Base-by-base conservation (phyloP, 148 eudicot genomes). In the Talinum fruticosum region DNA sequence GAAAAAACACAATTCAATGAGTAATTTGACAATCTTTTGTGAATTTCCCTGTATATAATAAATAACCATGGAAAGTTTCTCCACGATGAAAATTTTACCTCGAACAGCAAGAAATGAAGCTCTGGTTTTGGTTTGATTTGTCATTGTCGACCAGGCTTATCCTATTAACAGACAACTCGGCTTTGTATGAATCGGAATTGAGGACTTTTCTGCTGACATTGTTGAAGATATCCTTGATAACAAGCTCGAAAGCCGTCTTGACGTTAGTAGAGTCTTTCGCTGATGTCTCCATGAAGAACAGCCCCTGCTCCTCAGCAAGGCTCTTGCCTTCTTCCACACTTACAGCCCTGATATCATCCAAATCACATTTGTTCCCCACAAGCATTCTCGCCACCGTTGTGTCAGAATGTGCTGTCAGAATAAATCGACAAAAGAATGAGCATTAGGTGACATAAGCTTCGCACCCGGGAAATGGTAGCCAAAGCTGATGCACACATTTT, bases 241-340 rank as follows among this genome's bases (percentile, higher is more conserved):
- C 90, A 38, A 88, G 80, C 84, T 88, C 94, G 51, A 88, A 90
- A 37, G 94, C 92, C 33, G 79, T 84, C 71, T 80, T 86, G 76
- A 90, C 94, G 33, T 90, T 90, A 7, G 90, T 90, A 0, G 94
- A 87, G 80, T 88, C 89, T 71, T 85, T 80, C 26, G 96, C 96
- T 12, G 96, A 91, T 35, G 96, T 91, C 81, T 91, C 96, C 80
- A 89, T 84, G 35, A 91, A 91, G 84, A 91, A 91, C 82, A 91
- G 82, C 0, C 92, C 91, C 29, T 91, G 88, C 75, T 86, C 87
- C 81, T 91, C 93, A 26, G 92, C 92, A 28, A 91, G 87, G 75
- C 74, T 84, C 79, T 85, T 88, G 68, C 96, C 96, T 80, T 89
- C 91, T 10, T 91, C 93, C 1, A 89, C 51, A 44, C 87, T 89